Conservation (phyloP, 2,329 filamentous ascomycete genomes). For the Pezicula radicicola region DNA sequence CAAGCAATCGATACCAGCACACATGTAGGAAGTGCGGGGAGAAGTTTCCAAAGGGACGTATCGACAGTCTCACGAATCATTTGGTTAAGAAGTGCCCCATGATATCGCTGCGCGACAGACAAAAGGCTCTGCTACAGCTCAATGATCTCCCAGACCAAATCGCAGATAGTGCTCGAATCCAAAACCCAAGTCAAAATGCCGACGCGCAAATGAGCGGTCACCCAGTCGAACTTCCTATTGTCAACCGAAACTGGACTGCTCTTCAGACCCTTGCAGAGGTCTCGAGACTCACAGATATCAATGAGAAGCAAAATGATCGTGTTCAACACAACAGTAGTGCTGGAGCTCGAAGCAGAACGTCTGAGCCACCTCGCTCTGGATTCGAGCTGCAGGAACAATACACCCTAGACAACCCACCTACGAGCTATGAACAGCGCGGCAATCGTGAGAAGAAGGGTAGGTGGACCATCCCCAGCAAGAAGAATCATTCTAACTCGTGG, state of each 20-base stretch:
- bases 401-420: conserved; percentile 52
- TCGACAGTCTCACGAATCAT: conserved; percentile 78
- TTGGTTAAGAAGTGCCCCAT: conserved; percentile 84
- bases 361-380: conserved; percentile 19
- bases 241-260: conserved; percentile 68
- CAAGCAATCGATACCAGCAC: conserved; percentile 88
- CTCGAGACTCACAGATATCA: conserved; percentile 72
- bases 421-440: conserved; percentile 42
- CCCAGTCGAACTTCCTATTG: conserved; percentile 37
- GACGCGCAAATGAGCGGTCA: conserved; percentile 32
- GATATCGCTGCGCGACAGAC: conserved; percentile 70
- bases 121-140: conserved; percentile 70
- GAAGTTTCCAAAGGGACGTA: conserved; percentile 85
- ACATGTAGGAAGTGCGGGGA: conserved; percentile 87
- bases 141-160: conserved; percentile 61
- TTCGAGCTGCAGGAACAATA: conserved; percentile 59
- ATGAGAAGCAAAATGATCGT: conserved; percentile 55
- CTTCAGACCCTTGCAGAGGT: conserved; percentile 86
- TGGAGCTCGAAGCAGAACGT: conserved; percentile 13
- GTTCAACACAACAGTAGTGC: conserved; percentile 43
- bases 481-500: conserved; percentile 16
- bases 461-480: conserved; percentile 19
- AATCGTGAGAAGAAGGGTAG: conserved; percentile 36
- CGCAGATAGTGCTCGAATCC: conserved; percentile 30
- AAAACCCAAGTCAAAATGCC: conserved; percentile 32